Evolutionary conservation across 257 asterid genomes (phyloP).

Genomic region (Solanum okadae): DNA sequence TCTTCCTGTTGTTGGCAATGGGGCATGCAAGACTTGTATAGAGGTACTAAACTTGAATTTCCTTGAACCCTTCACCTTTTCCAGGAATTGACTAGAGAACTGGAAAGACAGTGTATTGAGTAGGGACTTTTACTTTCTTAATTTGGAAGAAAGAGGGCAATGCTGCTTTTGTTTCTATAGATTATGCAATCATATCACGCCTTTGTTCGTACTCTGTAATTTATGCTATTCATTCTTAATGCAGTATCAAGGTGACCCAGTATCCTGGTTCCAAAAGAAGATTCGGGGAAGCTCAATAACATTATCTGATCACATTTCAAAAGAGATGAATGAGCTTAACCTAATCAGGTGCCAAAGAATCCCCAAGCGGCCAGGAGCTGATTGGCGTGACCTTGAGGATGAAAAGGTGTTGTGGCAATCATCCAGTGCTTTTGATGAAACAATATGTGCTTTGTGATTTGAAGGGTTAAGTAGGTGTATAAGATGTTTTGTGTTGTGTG

Average conservation of each 20-base stretch:
- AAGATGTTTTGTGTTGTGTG: neutral
- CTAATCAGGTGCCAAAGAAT: conserved; percentile 73
- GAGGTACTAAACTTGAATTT: conserved; percentile 33
- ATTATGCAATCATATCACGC: neutral
- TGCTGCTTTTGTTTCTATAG: neutral
- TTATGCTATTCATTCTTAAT: conserved; percentile 5
- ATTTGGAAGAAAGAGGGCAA: neutral
- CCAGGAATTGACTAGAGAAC: neutral
- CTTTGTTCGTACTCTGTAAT: neutral
- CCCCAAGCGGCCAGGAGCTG: conserved; percentile 82
- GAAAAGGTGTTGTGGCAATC: conserved; percentile 50
- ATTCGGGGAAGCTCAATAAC: conserved; percentile 51
- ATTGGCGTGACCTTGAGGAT: conserved; percentile 94
- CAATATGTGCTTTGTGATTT: neutral
- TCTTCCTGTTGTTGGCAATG: conserved; percentile 84
- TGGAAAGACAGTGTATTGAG: neutral
- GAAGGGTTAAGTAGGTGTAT: neutral
- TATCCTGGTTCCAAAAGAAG: conserved; percentile 83
- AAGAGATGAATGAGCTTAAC: conserved; percentile 89
- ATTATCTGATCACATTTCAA: conserved; percentile 69
- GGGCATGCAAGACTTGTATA: conserved; percentile 51
- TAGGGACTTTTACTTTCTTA: neutral
- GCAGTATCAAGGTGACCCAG: conserved; percentile 71
- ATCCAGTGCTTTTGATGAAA: neutral
- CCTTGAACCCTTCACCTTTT: neutral